Base-by-base conservation (phyloP, 2,329 filamentous ascomycete species). In the Colletotrichum sp. region DNA sequence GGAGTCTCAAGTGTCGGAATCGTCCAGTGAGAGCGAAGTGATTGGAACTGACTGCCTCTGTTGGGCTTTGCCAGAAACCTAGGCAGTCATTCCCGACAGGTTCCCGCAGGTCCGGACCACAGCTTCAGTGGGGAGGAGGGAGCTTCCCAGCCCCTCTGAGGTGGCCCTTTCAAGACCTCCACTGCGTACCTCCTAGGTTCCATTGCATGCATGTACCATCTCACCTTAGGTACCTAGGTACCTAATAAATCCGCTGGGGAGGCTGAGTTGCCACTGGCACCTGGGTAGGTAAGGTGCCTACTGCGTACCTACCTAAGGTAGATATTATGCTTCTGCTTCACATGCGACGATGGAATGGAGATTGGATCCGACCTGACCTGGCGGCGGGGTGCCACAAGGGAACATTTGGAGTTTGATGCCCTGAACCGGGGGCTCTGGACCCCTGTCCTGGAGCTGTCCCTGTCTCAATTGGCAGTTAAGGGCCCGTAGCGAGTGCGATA, bases 391-490 rank as follows among this genome's bases (percentile, higher is more conserved):
- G 44, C 44, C n/a, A 49, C 44, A 49, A 49, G 44, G n/a, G 44
- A 49, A 49, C 44, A 49, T 49, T 49, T 49, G 18, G n/a, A 49
- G 44, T 59, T 59, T 24, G 55, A 24, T 16, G 55, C 21, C 21
- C 55, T 18, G 26, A 59, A 59, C 55, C 16, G n/a, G 59, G 34
- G 44, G 8, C 28, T n/a, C 63, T 26, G 24, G 6, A 36, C 36
- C 60, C 60, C 44, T 36, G 68, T 49, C 67, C 57, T 73, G 67
- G 72, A 30, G 60, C 72, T 74, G 59, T 65, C 34, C 24, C 59
- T 71, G 71, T 71, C 24, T 71, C 71, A 34, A 73, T 52, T 21
- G 24, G 24, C n/a, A 36, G 60, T n/a, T 13, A 24, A 36, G 15
- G 39, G 26, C 34, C 15, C 12, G 16, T 26, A 28, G 44, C 59